Evolutionary conservation across 192 early-diverging fungal species (phyloP).

Genomic region (Coemansia sp.): DNA sequence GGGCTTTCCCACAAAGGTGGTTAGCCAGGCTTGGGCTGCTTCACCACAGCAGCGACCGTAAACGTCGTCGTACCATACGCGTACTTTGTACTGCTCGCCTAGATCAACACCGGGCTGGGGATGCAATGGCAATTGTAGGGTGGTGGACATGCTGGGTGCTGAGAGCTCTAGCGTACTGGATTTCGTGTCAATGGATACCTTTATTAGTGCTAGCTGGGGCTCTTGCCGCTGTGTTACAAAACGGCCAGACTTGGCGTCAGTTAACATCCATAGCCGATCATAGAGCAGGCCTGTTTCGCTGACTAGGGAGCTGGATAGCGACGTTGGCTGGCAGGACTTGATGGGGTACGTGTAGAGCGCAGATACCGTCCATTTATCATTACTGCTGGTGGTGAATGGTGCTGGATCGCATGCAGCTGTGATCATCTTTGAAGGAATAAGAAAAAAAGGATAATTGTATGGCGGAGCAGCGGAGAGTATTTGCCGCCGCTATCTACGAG

Average conservation of each 20-base stretch:
- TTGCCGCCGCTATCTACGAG: background rate
- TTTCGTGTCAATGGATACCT: slow-evolving; percentile 16
- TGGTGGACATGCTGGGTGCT: slow-evolving; percentile 15
- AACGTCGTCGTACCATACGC: slow-evolving; percentile 51
- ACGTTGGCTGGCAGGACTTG: slow-evolving; percentile 37
- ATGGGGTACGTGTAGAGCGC: slow-evolving; percentile 49
- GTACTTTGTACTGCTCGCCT: slow-evolving; percentile 17
- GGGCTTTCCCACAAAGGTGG: slow-evolving; percentile 34
- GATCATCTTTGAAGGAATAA: background rate
- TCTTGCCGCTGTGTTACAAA: slow-evolving; percentile 47
- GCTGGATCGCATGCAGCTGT: slow-evolving; percentile 2
- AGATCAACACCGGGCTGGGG: slow-evolving; percentile 16
- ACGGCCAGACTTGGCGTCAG: slow-evolving; percentile 23
- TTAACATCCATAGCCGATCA: slow-evolving; percentile 52
- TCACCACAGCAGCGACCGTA: slow-evolving; percentile 31
- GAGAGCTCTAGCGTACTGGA: slow-evolving; percentile 21
- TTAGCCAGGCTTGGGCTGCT: slow-evolving; percentile 27
- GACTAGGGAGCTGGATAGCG: slow-evolving; percentile 14
- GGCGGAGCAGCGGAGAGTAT: background rate
- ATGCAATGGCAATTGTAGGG: slow-evolving; percentile 35
- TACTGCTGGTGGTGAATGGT: background rate
- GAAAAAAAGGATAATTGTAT: background rate
- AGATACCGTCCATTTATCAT: slow-evolving; percentile 21
- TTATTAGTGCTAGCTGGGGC: slow-evolving; percentile 34
- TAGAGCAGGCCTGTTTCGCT: slow-evolving; percentile 36